These are phyloP conservation scores for Chlorokybus atmophyticus DNA, from an alignment of 139 green algal species.

Conservation along the genomic window DNA sequence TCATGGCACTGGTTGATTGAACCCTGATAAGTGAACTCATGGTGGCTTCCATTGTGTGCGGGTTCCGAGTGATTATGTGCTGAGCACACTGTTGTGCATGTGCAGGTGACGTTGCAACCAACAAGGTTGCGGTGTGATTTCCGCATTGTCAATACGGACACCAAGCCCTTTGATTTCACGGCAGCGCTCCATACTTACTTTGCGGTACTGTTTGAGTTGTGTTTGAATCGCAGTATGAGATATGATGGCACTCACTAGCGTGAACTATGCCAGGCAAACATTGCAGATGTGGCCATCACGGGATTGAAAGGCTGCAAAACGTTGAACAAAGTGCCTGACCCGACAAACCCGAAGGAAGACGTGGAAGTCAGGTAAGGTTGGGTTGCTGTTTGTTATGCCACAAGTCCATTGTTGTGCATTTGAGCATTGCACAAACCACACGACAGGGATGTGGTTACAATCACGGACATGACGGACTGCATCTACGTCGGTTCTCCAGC, in stretches of 20 bases:
- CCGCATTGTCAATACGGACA: slow-evolving; percentile 71
- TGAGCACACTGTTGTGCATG: no score
- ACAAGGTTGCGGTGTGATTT: slow-evolving; percentile 63
- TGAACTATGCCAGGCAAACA: neutral
- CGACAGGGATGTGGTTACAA: slow-evolving; percentile 6
- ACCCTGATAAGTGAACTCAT: no score
- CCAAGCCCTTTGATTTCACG: slow-evolving; percentile 76
- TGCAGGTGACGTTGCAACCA: slow-evolving; percentile 46
- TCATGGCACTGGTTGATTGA: no score
- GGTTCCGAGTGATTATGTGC: no score
- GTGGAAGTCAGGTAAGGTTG: slow-evolving; percentile 1
- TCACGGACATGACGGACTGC: slow-evolving; percentile 35
- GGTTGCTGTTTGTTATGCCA: neutral
- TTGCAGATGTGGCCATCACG: slow-evolving; percentile 6
- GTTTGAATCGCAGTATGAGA: neutral
- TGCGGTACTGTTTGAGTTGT: slow-evolving; percentile 32
- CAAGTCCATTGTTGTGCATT: neutral
- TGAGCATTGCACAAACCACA: neutral
- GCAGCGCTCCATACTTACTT: slow-evolving; percentile 92
- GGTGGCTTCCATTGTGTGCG: no score
- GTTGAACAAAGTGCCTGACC: slow-evolving; percentile 21
- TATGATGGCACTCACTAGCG: slow-evolving; percentile 5
- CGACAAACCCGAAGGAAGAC: slow-evolving; percentile 10
- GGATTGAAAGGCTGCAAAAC: slow-evolving; percentile 8
- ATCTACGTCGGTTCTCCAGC: slow-evolving; percentile 68